phyloP scores from a whole-genome alignment of 1,284 basidiomycete genomes.

The Moesziomyces sp. region DNA sequence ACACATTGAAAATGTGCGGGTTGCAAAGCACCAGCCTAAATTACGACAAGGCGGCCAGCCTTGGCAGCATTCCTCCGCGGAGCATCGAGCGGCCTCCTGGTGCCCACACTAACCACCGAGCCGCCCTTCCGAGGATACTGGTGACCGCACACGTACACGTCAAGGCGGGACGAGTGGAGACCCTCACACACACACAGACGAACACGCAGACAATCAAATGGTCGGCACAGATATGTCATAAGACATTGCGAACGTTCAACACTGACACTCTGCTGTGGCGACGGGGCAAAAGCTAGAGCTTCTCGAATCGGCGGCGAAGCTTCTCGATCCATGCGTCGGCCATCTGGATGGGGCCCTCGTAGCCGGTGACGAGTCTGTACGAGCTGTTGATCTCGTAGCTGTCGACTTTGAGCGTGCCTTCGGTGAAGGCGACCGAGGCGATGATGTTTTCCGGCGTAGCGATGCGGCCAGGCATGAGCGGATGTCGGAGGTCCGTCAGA shows the following conservation, averaged over 20 bases:
- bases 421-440: conserved; percentile 59
- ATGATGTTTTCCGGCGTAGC: conserved; percentile 63
- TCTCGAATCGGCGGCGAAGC: conserved; percentile 28
- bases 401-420: conserved; percentile 48
- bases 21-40: no score
- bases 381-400: conserved; percentile 62
- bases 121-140: no score
- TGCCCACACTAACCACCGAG: no score
- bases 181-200: no score
- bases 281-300: conserved; percentile 13
- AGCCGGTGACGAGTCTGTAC: conserved; percentile 58
- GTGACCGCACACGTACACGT: no score
- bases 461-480: conserved; percentile 62
- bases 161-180: no score
- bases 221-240: background rate
- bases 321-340: conserved; percentile 42
- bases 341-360: conserved; percentile 60
- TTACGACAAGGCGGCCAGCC: no score
- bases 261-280: background rate
- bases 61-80: no score
- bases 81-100: no score
- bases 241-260: background rate
- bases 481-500: conserved; percentile 56
- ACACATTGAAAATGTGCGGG: no score
- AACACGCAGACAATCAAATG: no score